Evolutionary conservation across 2,329 filamentous ascomycete species (phyloP).

Genomic region (Colletotrichum filicis): DNA sequence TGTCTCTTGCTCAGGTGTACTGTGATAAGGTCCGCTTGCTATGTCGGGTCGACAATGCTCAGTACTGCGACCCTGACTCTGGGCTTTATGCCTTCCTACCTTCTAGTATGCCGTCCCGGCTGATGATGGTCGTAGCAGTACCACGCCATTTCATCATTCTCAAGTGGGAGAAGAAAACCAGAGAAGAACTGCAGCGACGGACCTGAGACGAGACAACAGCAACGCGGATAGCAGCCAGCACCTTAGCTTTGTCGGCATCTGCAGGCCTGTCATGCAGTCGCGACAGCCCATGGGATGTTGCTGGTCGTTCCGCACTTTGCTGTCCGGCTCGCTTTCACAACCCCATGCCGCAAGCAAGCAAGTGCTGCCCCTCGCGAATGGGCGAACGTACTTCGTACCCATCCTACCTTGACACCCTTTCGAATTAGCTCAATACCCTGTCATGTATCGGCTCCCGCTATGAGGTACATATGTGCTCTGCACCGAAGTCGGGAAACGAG

Average conservation of each 20-base stretch:
- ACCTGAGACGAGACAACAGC: not conserved
- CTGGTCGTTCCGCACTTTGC: not conserved
- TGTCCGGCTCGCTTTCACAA: not conserved
- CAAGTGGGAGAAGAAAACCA: not conserved
- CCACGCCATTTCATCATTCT: not conserved
- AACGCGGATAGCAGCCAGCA: not conserved
- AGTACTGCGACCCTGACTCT: not conserved
- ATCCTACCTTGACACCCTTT: not conserved
- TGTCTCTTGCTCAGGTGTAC: not conserved
- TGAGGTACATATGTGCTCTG: not conserved
- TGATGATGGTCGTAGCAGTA: not conserved
- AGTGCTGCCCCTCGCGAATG: not conserved
- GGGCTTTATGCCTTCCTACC: not conserved
- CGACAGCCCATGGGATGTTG: not conserved
- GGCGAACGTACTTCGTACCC: not conserved
- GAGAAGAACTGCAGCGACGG: not conserved
- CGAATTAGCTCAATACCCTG: not conserved
- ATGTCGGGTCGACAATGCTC: not conserved
- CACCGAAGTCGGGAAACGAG: slow-evolving; percentile 1
- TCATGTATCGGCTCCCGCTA: not conserved
- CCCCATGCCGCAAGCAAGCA: slow-evolving; percentile 6
- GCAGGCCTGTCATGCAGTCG: slow-evolving; percentile 20
- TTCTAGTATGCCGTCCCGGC: slow-evolving; percentile 3
- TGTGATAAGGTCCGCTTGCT: not conserved
- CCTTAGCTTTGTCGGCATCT: slow-evolving; percentile 8